Base-by-base conservation (phyloP, 306 rosid species). In the Rosa chinensis region DNA sequence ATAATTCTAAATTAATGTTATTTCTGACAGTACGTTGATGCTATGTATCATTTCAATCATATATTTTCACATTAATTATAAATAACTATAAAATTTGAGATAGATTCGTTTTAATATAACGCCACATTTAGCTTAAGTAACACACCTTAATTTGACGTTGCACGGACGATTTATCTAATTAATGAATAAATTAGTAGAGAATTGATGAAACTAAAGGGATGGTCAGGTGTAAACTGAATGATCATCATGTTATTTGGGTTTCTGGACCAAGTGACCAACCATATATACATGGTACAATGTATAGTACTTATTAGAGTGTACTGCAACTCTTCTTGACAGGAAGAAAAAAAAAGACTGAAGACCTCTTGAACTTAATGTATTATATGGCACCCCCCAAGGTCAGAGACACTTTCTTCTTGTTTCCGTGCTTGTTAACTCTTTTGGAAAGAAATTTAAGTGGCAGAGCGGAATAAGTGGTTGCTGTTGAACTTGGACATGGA, bases 401-500 rank as follows among this genome's bases (percentile, higher is more conserved):
- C 58, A 49, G 17, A 47, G 3, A 47, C 50, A 49, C 20, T 49
- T 49, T 49, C 55, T 18, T 18, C 10, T 44, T 44, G 47, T 10
- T 9, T 9, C 10, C 47, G 10, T 44, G 47, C 45, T 66, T 37
- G 70, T 66, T 35, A 16, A 66, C 70, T 66, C 45, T 17, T 28
- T 62, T 32, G 37, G 70, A 7, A 12, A 14, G 45, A 66, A 66
- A 66, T 1, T 66, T 16, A 14, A 35, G 23, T 8, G 44, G 70
- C 43, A 35, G 44, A 0, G 21, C 11, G 4, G 42, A 28, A 16
- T 63, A 5, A 25, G 42, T 32, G 16, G 40, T 32, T 28, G 5
- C 68, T 12, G 70, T 3, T 35, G 70, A 66, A 39, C 70, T 37
- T 37, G 70, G 70, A 66, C 70, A 66, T 25, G 85, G 75, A 20